phyloP scores from a whole-genome alignment of 2,329 filamentous ascomycete species.

The Fusarium luffae region DNA sequence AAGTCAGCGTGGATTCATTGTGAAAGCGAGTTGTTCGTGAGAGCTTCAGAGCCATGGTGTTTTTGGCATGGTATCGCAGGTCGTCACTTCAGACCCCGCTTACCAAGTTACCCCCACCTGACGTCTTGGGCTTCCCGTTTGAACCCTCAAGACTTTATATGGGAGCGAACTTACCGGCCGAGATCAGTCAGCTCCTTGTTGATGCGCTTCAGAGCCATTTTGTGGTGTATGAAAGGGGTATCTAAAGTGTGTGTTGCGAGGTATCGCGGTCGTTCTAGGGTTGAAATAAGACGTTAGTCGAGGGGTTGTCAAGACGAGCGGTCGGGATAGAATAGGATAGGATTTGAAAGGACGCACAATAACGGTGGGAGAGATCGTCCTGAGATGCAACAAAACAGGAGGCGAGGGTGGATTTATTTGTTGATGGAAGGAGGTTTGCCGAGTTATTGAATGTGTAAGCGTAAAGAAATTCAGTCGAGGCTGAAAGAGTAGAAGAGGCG shows the following conservation, averaged over 20 bases:
- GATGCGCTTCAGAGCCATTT: slow-evolving; percentile 92
- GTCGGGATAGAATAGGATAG: slow-evolving; percentile 29
- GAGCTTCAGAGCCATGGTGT: slow-evolving; percentile 14
- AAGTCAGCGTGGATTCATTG: slow-evolving; percentile 36
- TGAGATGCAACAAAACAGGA: slow-evolving; percentile 25
- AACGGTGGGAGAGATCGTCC: slow-evolving; percentile 38
- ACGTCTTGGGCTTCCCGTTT: slow-evolving; percentile 46
- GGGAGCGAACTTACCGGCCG: slow-evolving; percentile 74
- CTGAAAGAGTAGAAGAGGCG: slow-evolving; percentile 43
- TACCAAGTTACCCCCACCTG: slow-evolving; percentile 52
- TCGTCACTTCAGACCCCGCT: slow-evolving; percentile 50
- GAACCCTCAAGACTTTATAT: slow-evolving; percentile 40
- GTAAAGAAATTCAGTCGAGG: slow-evolving; percentile 45
- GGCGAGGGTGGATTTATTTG: slow-evolving; percentile 8
- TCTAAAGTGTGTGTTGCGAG: slow-evolving; percentile 43
- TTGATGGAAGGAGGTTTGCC: slow-evolving; percentile 12
- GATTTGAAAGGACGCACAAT: slow-evolving; percentile 44
- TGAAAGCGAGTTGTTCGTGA: background rate
- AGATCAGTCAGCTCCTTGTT: slow-evolving; percentile 94
- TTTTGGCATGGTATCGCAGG: slow-evolving; percentile 23
- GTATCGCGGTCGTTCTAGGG: slow-evolving; percentile 43
- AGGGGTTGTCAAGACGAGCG: slow-evolving; percentile 25
- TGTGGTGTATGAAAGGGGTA: slow-evolving; percentile 50
- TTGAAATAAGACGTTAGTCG: slow-evolving; percentile 42
- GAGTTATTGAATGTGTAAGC: slow-evolving; percentile 27